Evolutionary conservation across 768 basidiomycete genomes (phyloP).

Genomic region (Leccinum obscurum): DNA sequence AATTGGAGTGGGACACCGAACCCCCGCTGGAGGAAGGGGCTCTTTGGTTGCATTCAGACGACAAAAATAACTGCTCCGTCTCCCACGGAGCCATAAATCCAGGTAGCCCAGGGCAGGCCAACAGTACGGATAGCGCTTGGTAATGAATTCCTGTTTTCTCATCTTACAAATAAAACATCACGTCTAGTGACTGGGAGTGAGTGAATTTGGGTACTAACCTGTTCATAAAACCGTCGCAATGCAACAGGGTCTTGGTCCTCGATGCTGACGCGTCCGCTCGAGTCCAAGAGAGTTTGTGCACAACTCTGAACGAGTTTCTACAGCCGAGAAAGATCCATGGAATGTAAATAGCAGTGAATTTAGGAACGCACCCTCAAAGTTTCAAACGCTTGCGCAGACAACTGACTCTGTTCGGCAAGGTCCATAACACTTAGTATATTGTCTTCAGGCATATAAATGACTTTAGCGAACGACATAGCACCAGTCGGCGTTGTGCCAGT

Average conservation of each 20-base stretch:
- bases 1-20: conserved; percentile 8
- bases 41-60: too few relatives aligned
- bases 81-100: conserved; percentile 8
- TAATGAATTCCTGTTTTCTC: conserved; percentile 12
- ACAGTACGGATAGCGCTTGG: conserved; percentile 12
- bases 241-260: conserved; percentile 17
- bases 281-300: not conserved
- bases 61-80: not conserved
- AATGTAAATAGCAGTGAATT: not conserved
- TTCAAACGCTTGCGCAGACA: not conserved
- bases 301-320: conserved; percentile 6
- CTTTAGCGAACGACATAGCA: conserved; percentile 4
- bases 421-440: not conserved
- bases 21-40: not conserved
- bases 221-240: conserved; percentile 11
- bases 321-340: not conserved
- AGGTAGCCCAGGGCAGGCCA: conserved; percentile 22
- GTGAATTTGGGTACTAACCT: conserved; percentile 9
- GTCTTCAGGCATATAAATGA: conserved; percentile 12
- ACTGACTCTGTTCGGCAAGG: not conserved
- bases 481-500: not conserved
- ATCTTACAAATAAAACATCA: conserved; percentile 7
- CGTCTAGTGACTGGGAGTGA: not conserved
- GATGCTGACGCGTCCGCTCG: not conserved
- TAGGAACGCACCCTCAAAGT: conserved; percentile 12